A percentile compares a stretch with the other conserved stretches of the same genome.
These are phyloP conservation scores for Neoboletus magnificus DNA, from an alignment of 768 basidiomycete genomes.

Conservation along the genomic window DNA sequence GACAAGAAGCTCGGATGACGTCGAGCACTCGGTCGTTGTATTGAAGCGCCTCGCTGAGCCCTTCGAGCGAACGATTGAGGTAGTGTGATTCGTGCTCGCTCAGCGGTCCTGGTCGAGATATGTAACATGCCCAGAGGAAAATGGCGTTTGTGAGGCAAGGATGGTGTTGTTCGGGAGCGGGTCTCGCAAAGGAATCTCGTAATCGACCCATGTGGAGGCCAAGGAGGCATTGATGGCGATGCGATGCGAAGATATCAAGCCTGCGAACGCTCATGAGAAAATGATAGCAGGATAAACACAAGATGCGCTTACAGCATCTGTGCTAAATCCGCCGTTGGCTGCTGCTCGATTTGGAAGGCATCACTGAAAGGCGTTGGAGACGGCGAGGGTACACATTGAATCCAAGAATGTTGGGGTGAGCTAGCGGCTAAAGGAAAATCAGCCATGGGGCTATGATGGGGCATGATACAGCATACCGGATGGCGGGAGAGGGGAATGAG, in stretches of 20 bases:
- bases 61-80: constrained; percentile 59
- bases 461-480: constrained; percentile 39
- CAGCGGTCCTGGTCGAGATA: constrained; percentile 68
- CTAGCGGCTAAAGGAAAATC: constrained; percentile 34
- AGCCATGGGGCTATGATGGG: neutral
- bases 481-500: constrained; percentile 56
- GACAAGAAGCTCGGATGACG: constrained; percentile 71
- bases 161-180: constrained; percentile 61
- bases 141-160: constrained; percentile 77
- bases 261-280: constrained; percentile 36
- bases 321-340: constrained; percentile 56
- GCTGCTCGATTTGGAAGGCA: constrained; percentile 42
- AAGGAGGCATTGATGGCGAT: constrained; percentile 71
- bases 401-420: constrained; percentile 54
- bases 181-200: constrained; percentile 54
- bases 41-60: constrained; percentile 61
- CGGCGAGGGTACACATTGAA: constrained; percentile 46
- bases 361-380: constrained; percentile 55
- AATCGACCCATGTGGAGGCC: constrained; percentile 67
- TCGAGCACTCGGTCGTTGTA: constrained; percentile 56
- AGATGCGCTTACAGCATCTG: constrained; percentile 56
- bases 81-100: constrained; percentile 73
- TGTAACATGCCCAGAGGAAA: constrained; percentile 80
- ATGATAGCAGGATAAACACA: constrained; percentile 1
- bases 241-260: constrained; percentile 70